A percentile compares a stretch with the other conserved stretches of the same genome.
phyloP scores from a whole-genome alignment of 2,329 filamentous ascomycete genomes.

The Leptographium galeiforme region DNA sequence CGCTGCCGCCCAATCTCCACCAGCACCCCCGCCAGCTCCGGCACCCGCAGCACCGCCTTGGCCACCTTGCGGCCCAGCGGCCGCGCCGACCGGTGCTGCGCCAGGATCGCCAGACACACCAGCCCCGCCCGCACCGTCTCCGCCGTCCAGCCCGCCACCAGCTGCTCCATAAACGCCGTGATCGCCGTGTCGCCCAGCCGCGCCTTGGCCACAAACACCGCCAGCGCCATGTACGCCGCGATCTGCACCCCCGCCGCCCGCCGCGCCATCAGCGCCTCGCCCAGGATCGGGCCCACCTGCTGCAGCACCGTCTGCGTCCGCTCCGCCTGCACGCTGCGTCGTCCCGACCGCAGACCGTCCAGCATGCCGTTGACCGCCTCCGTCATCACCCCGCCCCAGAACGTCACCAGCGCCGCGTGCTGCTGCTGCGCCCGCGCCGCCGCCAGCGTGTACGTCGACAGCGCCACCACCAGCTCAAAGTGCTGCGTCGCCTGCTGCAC shows the following conservation, averaged over 20 bases:
- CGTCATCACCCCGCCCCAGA: constrained; percentile 82
- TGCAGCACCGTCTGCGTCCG: constrained; percentile 69
- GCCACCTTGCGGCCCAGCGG: constrained; percentile 57
- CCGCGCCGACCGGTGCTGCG: constrained; percentile 61
- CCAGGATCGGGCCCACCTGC: constrained; percentile 53
- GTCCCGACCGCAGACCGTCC: constrained; percentile 62
- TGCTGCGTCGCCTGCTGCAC: constrained; percentile 76
- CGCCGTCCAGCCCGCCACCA: constrained; percentile 61
- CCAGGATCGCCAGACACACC: constrained; percentile 67
- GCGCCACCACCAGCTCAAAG: constrained; percentile 55
- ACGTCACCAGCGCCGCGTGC: constrained; percentile 65
- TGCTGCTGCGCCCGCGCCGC: constrained; percentile 59
- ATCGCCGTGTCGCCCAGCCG: constrained; percentile 65
- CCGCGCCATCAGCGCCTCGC: constrained; percentile 63
- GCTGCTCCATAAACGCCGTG: constrained; percentile 80
- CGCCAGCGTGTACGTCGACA: constrained; percentile 69
- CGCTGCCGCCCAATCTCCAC: constrained; percentile 50
- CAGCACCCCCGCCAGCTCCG: constrained; percentile 45
- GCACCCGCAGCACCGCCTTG: constrained; percentile 52
- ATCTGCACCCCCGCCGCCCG: constrained; percentile 68
- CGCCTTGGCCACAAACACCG: constrained; percentile 74
- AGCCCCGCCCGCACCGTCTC: constrained; percentile 63
- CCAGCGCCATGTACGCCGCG: constrained; percentile 81
- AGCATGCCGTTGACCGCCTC: constrained; percentile 77
- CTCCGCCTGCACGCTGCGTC: constrained; percentile 61